Base-by-base conservation (phyloP, 768 basidiomycete genomes). In the Cystofilobasidium bisporidii region DNA sequence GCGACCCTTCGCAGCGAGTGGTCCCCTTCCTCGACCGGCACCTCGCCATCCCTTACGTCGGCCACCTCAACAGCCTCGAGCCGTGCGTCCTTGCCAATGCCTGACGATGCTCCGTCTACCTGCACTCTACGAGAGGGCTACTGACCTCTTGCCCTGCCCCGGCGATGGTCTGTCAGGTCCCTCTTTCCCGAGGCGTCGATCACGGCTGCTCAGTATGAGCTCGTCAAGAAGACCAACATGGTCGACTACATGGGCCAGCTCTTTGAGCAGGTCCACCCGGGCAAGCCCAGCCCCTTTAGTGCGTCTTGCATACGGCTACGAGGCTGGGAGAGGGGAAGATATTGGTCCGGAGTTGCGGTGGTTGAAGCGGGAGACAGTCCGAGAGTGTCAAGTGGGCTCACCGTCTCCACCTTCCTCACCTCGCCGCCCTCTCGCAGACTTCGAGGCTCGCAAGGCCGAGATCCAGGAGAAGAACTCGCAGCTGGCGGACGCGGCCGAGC, bases 141-240 rank as follows among this genome's bases (percentile, higher is more conserved):
- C 56, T 57, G 6, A 28, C n/a, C 48, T n/a, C 26, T n/a, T 26
- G n/a, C n/a, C 1, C 55, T n/a, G 56, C 26, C 41, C 33, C 5
- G 45, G 9, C 30, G 10, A 24, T 26, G n/a, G n/a, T n/a, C n/a
- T n/a, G n/a, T n/a, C 53, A 73, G 72, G 26, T 71, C 71, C 22
- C 78, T 88, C 47, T 97, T 92, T 77, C 82, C 89, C 1, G 81
- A 82, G 26, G 82, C 88, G 48, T 85, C 98, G 72, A 83, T 98
- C 66, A 85, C 86, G 67, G 80, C 85, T 47, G 94, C 96, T 43
- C 94, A 97, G 79, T 94, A 96, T 87, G 92, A 97, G 74, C 86
- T 98, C 63, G 89, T 91, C 64, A 94, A 91, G 76, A 89, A 87
- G 70, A 99, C 96, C 56, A 97, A 99, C 78, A 97, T 98, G 93